Evolutionary conservation across 2,329 filamentous ascomycete species (phyloP), one percentile per base, ranked within the genome.

Genomic region (Arthroderma uncinatum): DNA sequence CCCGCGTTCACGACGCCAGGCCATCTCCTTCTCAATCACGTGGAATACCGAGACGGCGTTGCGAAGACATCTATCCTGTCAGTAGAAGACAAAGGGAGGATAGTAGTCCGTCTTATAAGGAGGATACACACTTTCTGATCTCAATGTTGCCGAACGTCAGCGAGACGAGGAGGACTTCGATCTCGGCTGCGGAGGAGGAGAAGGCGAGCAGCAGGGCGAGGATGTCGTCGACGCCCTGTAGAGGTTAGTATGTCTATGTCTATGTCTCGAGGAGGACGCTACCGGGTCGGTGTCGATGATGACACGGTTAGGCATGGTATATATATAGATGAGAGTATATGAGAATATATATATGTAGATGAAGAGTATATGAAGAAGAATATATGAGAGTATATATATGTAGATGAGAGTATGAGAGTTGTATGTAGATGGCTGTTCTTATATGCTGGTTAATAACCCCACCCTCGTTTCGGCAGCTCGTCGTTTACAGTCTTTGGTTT

Each of bases 251-350:
- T 47, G 42, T 12, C 6, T 19, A 47, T 12, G 12, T 28, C 6
- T 19, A 47, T 10, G 50, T n/a, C 7, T 10, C 16, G 16, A 33
- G 12, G 54, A 30, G 44, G 14, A 37, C 39, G 70, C 63, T 77
- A 88, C 91, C 75, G 92, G 92, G 70, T 97, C 93, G 1, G 92
- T 97, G 69, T 98, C 93, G 66, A 98, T 93, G 66, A 98, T 96
- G 64, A 98, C 85, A 66, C 86, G 84, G 65, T 81, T 83, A 3
- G 40, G 14, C 44, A 50, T 50, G 25, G 19, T 28, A 5, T 42
- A 16, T 42, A 23, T 23, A 19, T 39, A 39, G 4, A 39, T 16
- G 37, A 39, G 37, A 7, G 36, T 37, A n/a, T n/a, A n/a, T n/a
- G n/a, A n/a, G n/a, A n/a, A 14, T 39, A 39, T 39, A 19, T 19